Conservation (phyloP, 495 filamentous ascomycete genomes). For the Aspergillus kassunensis region DNA sequence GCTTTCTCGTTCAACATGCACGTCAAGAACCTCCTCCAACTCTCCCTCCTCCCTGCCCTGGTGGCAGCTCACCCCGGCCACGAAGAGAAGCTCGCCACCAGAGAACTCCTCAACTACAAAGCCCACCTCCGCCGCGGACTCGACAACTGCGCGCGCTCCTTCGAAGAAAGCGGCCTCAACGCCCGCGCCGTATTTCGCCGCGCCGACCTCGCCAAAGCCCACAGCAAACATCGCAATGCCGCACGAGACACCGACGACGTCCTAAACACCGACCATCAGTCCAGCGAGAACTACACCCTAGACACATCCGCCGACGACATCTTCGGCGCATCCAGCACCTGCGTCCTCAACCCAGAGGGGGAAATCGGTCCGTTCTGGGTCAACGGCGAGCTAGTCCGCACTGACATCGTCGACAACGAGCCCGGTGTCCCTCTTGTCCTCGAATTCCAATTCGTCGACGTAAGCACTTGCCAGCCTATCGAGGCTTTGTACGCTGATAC, state of each 20-base stretch:
- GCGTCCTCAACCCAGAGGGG: slow-evolving; percentile 2
- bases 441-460: slow-evolving; percentile 53
- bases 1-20: background rate
- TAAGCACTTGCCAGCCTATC: slow-evolving; percentile 48
- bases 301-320: background rate
- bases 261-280: background rate
- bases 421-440: slow-evolving; percentile 49
- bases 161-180: background rate
- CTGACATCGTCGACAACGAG: slow-evolving; percentile 42
- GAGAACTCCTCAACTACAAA: background rate
- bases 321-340: slow-evolving; percentile 2
- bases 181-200: background rate
- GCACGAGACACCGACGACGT: slow-evolving; percentile 2
- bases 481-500: slow-evolving; percentile 47
- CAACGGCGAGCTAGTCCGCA: slow-evolving; percentile 46
- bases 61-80: background rate
- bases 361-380: slow-evolving; percentile 2
- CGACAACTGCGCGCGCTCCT: background rate
- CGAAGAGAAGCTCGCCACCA: slow-evolving; percentile 2
- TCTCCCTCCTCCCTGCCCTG: background rate
- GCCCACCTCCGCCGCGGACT: slow-evolving; percentile 1
- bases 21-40: background rate
- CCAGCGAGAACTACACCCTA: background rate
- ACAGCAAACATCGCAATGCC: background rate
- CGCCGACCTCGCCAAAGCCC: background rate